Percentiles rank a stretch among this genome's conserved stretches.
These are phyloP conservation scores for Fraxinus sp. DNA, from an alignment of 305 asterid species.

Conservation along the genomic window DNA sequence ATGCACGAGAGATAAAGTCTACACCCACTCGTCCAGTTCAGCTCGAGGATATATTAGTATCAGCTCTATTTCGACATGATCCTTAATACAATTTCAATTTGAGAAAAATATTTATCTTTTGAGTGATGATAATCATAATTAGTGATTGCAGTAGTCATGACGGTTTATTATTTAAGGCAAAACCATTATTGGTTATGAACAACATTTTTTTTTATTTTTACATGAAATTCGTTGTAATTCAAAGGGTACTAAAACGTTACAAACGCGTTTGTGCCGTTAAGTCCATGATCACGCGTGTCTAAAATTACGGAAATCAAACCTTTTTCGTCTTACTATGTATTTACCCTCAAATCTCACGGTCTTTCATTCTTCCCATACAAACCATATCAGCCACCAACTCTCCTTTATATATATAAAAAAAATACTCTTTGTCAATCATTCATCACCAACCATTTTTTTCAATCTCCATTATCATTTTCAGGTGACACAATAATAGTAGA, in stretches of 20 bases:
- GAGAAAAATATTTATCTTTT: too few species aligned
- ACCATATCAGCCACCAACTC: neutral
- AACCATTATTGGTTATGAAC: too few species aligned
- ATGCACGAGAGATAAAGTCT: neutral
- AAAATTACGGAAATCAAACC: neutral
- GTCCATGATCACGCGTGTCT: neutral
- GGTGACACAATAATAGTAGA: conserved; percentile 7
- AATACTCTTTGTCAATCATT: neutral
- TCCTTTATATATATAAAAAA: neutral
- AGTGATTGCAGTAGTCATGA: too few species aligned
- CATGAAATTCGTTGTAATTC: neutral
- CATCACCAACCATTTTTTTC: too few species aligned
- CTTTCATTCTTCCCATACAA: neutral
- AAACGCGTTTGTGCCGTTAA: neutral
- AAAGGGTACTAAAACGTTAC: neutral
- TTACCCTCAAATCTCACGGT: neutral
- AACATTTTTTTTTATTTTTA: neutral
- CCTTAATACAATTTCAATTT: neutral
- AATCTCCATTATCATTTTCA: neutral
- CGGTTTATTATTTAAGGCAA: too few species aligned
- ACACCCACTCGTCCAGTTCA: too few species aligned
- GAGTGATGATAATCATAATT: too few species aligned
- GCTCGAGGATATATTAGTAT: neutral
- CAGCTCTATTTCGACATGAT: neutral
- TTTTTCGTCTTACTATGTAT: neutral